Conservation (phyloP, 2,329 filamentous ascomycete genomes). For the Penicillium olsonii region DNA sequence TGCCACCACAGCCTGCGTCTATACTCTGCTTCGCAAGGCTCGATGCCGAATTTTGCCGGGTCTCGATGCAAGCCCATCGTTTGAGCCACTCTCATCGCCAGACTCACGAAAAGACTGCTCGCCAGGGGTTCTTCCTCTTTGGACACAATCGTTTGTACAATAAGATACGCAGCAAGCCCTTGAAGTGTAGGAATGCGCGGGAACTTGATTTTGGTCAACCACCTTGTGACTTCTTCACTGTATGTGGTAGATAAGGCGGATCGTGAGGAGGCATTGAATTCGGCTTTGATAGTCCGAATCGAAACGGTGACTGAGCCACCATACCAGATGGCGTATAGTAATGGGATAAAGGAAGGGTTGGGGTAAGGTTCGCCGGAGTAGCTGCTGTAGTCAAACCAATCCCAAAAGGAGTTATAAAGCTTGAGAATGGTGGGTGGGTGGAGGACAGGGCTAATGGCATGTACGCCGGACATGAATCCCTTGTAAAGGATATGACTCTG, state of each 20-base stretch:
- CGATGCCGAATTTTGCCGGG: slow-evolving; percentile 50
- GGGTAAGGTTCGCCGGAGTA: slow-evolving; percentile 40
- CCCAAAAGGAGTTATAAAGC: slow-evolving; percentile 48
- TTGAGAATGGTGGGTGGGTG: slow-evolving; percentile 46
- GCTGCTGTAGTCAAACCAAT: slow-evolving; percentile 45
- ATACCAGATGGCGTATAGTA: slow-evolving; percentile 52
- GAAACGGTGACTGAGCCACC: slow-evolving; percentile 50
- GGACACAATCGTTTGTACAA: slow-evolving; percentile 49
- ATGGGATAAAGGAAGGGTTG: slow-evolving; percentile 45
- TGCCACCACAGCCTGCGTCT: slow-evolving; percentile 52
- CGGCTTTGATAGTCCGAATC: slow-evolving; percentile 41
- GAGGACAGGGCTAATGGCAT: slow-evolving; percentile 48
- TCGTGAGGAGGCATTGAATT: slow-evolving; percentile 40
- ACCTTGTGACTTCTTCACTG: slow-evolving; percentile 46
- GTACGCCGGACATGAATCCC: slow-evolving; percentile 49
- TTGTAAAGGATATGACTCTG: slow-evolving; percentile 51
- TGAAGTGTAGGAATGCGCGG: slow-evolving; percentile 48
- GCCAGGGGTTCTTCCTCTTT: slow-evolving; percentile 53
- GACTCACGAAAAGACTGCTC: slow-evolving; percentile 50
- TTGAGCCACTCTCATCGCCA: slow-evolving; percentile 50
- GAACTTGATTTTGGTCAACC: slow-evolving; percentile 46
- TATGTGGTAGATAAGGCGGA: slow-evolving; percentile 40
- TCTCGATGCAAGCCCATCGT: slow-evolving; percentile 53
- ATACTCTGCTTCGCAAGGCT: slow-evolving; percentile 47
- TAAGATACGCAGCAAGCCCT: slow-evolving; percentile 49